Base-by-base conservation (phyloP, 305 asterid genomes). In the Striga hermonthica region DNA sequence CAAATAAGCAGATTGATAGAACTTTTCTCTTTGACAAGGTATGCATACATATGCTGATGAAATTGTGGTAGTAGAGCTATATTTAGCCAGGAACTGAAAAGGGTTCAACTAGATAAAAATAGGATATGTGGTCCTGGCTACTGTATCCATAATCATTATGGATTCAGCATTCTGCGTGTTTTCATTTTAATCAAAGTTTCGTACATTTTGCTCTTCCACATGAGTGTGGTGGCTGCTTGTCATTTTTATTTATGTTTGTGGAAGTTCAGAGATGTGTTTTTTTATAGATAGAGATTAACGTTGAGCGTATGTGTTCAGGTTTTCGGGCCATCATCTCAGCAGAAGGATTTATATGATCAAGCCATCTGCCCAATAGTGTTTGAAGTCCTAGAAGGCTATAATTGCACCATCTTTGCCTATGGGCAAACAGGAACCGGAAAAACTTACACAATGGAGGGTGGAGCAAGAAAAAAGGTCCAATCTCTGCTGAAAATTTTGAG, bases 371-470 rank as follows among this genome's bases (percentile, higher is more conserved):
- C 99, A 2, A 84, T 84, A 54, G 98, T 91, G 56, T 88, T 78
- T 70, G 98, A 94, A 81, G 99, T 94, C 56, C 85, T 94, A 54
- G 96, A 87, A 75, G 99, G 99, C 67, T 94, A 91, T 77, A 94
- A 91, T 68, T 94, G 98, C 87, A 94, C 99, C 31, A 91, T 94
- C 57, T 94, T 94, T 76, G 99, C 98, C 15, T 94, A 94, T 73
- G 98, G 99, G 53, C 98, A 91, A 82, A 94, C 98, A 4, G 99
- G 98, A 77, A 93, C 97, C 0, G 98, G 99, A 75, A 93, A 93
- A 78, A 93, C 99, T 16, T 94, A 94, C 67, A 94, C 99, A 12
- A 94, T 94, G 99, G 98, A 94, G 84, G 99, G 99, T 70, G 99
- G 96, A 75, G 87, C 90, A 67, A 84, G 98, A 59, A 91, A 88